phyloP scores from a whole-genome alignment of 495 filamentous ascomycete genomes.

The Schizothecium vesticola region DNA sequence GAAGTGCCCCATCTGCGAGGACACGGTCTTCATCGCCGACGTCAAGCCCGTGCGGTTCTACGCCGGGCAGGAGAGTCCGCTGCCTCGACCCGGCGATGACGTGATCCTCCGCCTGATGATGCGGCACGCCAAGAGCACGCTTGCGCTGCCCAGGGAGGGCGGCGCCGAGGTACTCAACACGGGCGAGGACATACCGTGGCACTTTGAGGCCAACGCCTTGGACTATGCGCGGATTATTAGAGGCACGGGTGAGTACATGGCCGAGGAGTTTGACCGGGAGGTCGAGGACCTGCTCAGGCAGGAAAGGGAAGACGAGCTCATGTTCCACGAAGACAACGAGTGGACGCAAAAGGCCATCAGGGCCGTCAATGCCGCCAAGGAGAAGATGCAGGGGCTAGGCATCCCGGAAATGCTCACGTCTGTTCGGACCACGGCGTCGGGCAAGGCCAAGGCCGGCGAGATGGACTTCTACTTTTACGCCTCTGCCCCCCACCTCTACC shows the following conservation, averaged over 20 bases:
- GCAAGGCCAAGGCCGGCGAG: conserved; percentile 18
- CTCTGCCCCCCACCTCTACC: conserved; percentile 81
- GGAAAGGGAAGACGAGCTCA: conserved; percentile 80
- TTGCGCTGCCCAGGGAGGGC: conserved; percentile 81
- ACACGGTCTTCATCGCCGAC: conserved; percentile 79
- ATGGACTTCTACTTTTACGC: conserved; percentile 82
- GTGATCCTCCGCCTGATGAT: conserved; percentile 81
- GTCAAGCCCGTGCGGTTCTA: conserved; percentile 90
- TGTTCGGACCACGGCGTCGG: not conserved
- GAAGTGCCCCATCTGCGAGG: conserved; percentile 95
- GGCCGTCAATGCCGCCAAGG: conserved; percentile 63
- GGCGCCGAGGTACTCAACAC: conserved; percentile 58
- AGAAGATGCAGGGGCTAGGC: conserved; percentile 50
- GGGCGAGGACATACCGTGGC: conserved; percentile 82
- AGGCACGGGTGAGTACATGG: conserved; percentile 85
- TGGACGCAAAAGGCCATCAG: conserved; percentile 83
- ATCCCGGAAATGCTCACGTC: conserved; percentile 13
- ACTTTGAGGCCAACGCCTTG: conserved; percentile 85
- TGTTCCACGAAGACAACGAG: conserved; percentile 88
- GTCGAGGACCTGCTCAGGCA: conserved; percentile 67
- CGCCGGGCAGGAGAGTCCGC: conserved; percentile 73
- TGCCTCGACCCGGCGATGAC: conserved; percentile 79
- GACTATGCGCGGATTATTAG: conserved; percentile 97
- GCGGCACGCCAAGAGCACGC: conserved; percentile 69
- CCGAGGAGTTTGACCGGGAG: conserved; percentile 68